A percentile compares a stretch with the other conserved stretches of the same genome.
Conservation (phyloP, 208 protist species). For the Histomonas meleagridis region DNA sequence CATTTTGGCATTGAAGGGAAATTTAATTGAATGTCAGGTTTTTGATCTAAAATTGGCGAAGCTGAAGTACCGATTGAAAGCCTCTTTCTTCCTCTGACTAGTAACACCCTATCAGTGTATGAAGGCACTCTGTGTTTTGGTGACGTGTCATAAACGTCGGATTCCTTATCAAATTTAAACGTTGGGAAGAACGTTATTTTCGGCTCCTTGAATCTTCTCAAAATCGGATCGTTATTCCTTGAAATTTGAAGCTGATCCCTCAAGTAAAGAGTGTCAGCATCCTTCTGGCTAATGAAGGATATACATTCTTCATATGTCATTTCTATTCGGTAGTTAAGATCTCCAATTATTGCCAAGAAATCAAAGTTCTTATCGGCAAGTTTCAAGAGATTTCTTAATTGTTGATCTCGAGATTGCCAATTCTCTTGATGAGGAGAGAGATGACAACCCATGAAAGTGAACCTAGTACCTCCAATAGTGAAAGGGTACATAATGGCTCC, state of each 20-base stretch:
- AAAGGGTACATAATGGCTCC: neutral
- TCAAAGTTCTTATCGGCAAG: neutral
- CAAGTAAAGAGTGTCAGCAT: neutral
- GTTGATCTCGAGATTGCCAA: neutral
- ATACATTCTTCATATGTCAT: neutral
- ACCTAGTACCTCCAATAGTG: neutral
- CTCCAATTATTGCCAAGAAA: neutral
- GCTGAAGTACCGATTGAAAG: neutral
- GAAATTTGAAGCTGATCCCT: neutral
- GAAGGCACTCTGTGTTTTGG: slow-evolving; percentile 45
- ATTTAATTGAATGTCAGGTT: neutral
- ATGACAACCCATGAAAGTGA: neutral
- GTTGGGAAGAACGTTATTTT: slow-evolving; percentile 46
- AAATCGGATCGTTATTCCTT: slow-evolving; percentile 18
- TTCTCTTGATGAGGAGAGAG: neutral
- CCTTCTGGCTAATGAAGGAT: neutral
- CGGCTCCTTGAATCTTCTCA: slow-evolving; percentile 43
- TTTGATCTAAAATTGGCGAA: neutral
- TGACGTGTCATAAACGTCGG: slow-evolving; percentile 42
- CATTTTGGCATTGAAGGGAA: slow-evolving; percentile 24
- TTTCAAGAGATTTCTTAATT: neutral
- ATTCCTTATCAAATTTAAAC: slow-evolving; percentile 50
- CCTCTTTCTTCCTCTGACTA: neutral
- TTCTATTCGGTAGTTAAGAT: neutral
- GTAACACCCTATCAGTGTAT: slow-evolving; percentile 46